Conservation (phyloP, 805 yeast genomes). For the Wickerhamiella sorbophila region DNA sequence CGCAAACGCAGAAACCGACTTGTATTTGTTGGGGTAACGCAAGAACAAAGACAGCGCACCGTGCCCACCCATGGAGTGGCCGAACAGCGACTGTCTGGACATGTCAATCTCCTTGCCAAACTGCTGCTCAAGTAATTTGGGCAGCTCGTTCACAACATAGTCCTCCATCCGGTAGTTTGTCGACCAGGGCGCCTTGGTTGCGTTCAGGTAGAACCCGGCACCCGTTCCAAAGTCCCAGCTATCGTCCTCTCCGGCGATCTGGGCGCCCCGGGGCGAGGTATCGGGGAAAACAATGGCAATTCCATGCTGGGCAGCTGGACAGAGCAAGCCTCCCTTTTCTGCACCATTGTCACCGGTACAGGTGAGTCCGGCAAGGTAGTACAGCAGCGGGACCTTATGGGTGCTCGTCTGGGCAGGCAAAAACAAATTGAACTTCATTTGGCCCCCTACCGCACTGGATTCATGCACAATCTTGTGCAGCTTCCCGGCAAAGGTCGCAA, state of each 20-base stretch:
- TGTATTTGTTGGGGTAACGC: constrained; percentile 55
- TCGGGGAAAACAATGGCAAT: constrained; percentile 89
- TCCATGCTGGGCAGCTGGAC: constrained; percentile 59
- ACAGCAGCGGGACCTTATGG: constrained; percentile 49
- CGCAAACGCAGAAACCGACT: constrained; percentile 76
- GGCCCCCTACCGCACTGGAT: constrained; percentile 47
- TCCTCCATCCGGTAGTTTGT: constrained; percentile 74
- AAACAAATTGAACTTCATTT: constrained; percentile 75
- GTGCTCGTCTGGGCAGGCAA: constrained; percentile 43
- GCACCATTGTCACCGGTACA: constrained; percentile 89
- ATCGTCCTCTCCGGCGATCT: constrained; percentile 65
- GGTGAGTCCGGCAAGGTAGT: constrained; percentile 78
- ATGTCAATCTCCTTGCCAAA: constrained; percentile 35
- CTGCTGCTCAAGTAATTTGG: constrained; percentile 33
- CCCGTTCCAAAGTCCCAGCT: constrained; percentile 86
- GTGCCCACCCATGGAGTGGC: constrained; percentile 98
- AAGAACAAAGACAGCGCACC: constrained; percentile 71
- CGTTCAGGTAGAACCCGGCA: constrained; percentile 88
- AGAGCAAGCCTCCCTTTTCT: constrained; percentile 75
- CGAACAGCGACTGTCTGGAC: constrained; percentile 58
- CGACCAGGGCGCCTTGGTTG: constrained; percentile 58
- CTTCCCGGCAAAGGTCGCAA: constrained; percentile 47
- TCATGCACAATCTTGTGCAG: constrained; percentile 62
- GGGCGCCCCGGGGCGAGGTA: constrained; percentile 86
- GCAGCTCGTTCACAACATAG: constrained; percentile 65